Evolutionary conservation across 495 filamentous ascomycete genomes (phyloP), one percentile per base, ranked within the genome.

Genomic region (Neurospora sp.): DNA sequence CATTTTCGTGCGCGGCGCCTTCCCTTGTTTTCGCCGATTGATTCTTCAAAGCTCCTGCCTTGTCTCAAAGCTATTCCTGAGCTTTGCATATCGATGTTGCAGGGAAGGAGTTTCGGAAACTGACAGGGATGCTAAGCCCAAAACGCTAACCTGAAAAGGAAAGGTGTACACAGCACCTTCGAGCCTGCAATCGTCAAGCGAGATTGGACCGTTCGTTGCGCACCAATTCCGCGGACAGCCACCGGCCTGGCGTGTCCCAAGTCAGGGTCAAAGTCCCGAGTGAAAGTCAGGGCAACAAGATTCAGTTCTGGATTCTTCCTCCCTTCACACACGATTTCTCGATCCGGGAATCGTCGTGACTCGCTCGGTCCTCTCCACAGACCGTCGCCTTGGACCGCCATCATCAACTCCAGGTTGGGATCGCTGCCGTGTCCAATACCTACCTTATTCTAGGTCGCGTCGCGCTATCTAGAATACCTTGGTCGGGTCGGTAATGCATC

Each of bases 151-250:
- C 74, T 70, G 42, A 74, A 74, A 59, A 72, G 75, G 79, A 71
- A 81, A 70, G 76, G 68, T 68, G 46, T 69, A 70, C 71, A 31
- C 68, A 74, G 71, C 73, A 72, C 75, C 72, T 74, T 76, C 22
- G 27, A 22, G 40, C 38, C 72, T 44, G 66, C 72, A 75, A 79
- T 74, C 72, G 27, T 78, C 78, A 81, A 81, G 80, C 80, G 80
- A 81, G 78, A 81, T 81, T 81, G 78, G 71, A 68, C 69, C 72
- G 69, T 76, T 71, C 70, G 69, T 76, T 71, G 76, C 76, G 61
- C 74, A 68, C 76, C 76, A 76, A 78, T 35, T 75, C 76, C 74
- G 73, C 73, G 39, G 66, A 71, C 75, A 69, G 48, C 70, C 73
- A 48, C 44, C 27, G 27, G 27, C 27, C 38, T 37, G 71, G 39